A percentile compares a stretch with the other conserved stretches of the same genome.
Evolutionary conservation across 106 monocot species (phyloP).

Genomic region (Phalaenopsis equestris): DNA sequence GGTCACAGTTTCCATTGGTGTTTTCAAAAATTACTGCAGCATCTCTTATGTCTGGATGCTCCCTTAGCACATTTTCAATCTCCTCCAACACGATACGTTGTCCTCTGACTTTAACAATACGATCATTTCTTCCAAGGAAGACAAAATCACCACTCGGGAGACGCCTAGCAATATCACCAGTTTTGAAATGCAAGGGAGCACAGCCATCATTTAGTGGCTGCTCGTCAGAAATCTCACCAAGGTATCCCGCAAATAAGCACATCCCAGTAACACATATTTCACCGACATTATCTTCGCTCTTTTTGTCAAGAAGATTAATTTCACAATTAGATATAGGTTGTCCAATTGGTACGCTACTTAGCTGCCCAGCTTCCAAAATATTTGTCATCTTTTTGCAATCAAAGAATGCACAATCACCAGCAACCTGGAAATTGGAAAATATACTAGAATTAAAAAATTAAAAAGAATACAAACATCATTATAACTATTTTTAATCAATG

Average conservation of each 20-base stretch:
- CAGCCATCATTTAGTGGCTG: conserved; percentile 10
- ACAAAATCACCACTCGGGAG: conserved; percentile 63
- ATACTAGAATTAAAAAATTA: neutral
- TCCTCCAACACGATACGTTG: conserved; percentile 78
- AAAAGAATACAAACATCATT: neutral
- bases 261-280: conserved; percentile 73
- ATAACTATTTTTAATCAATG: neutral
- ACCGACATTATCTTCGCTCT: conserved; percentile 38
- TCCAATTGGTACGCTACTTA: conserved; percentile 86
- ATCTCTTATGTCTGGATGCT: conserved; percentile 62
- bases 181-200: conserved; percentile 35
- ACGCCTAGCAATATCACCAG: conserved; percentile 76
- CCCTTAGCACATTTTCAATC: conserved; percentile 54
- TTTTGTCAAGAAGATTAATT: conserved; percentile 37
- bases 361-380: conserved; percentile 31
- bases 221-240: conserved; percentile 28
- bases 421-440: conserved; percentile 45
- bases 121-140: conserved; percentile 74
- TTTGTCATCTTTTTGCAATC: conserved; percentile 68
- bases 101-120: conserved; percentile 73
- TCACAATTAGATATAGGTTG: conserved; percentile 66
- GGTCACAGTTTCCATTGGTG: conserved; percentile 5
- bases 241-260: conserved; percentile 70
- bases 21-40: conserved; percentile 54
- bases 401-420: conserved; percentile 88